phyloP scores from a whole-genome alignment of 179 eudicot species.

The Nepenthes alata region DNA sequence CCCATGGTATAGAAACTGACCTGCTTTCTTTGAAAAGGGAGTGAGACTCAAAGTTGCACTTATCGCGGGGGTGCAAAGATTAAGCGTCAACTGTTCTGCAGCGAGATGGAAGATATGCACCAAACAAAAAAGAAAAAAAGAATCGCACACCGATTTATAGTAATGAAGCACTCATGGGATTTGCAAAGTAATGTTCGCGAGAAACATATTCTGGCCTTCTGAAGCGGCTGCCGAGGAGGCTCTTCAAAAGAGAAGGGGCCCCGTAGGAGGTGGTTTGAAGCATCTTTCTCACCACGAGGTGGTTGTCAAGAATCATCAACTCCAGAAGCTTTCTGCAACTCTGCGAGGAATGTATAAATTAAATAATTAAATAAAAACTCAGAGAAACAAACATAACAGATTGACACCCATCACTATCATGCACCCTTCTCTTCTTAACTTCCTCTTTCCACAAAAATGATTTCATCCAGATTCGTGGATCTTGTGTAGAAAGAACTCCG shows the following conservation, averaged over 20 bases:
- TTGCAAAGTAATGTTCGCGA: slow-evolving; percentile 75
- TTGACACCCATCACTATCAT: neutral
- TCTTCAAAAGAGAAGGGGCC: slow-evolving; percentile 48
- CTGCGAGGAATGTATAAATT: slow-evolving; percentile 17
- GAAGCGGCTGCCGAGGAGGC: slow-evolving; percentile 32
- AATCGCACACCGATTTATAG: slow-evolving; percentile 16
- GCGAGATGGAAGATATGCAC: too few species aligned
- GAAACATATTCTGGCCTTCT: slow-evolving; percentile 33
- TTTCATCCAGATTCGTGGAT: too few species aligned
- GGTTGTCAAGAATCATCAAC: slow-evolving; percentile 62
- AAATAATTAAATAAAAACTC: too few species aligned
- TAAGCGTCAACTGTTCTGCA: too few species aligned
- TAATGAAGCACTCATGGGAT: slow-evolving; percentile 46
- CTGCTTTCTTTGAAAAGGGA: too few species aligned
- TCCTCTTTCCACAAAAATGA: too few species aligned
- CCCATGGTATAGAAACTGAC: too few species aligned
- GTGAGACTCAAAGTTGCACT: too few species aligned
- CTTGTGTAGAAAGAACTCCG: too few species aligned
- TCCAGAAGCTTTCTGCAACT: slow-evolving; percentile 63
- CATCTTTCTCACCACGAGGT: slow-evolving; percentile 61
- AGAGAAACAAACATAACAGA: neutral
- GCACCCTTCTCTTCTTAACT: neutral
- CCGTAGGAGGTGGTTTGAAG: slow-evolving; percentile 32
- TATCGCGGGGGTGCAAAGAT: too few species aligned
- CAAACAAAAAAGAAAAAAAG: neutral